Conservation (phyloP, 805 yeast species). For the Clavispora santaluciae region DNA sequence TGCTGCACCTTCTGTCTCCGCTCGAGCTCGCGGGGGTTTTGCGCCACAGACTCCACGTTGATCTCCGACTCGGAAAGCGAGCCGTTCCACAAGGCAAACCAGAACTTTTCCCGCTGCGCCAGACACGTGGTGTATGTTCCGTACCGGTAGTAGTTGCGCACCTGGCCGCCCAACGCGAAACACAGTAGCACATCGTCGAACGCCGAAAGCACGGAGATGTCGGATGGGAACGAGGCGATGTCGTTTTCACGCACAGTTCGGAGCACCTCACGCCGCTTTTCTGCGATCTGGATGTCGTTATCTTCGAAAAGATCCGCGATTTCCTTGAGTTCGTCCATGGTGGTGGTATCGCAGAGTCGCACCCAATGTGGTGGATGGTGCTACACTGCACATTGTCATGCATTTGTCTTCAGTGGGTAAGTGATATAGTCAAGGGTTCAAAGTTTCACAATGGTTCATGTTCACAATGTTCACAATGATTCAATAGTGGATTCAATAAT, state of each 20-base stretch:
- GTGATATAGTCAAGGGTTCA: no score
- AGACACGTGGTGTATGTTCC: conserved; percentile 74
- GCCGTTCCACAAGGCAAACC: conserved; percentile 69
- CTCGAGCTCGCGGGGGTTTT: conserved; percentile 45
- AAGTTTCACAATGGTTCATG: no score
- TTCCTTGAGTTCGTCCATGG: conserved; percentile 9
- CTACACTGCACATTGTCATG: no score
- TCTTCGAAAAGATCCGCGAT: conserved; percentile 9
- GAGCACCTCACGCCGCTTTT: conserved; percentile 11
- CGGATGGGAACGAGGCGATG: conserved; percentile 26
- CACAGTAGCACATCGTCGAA: conserved; percentile 84
- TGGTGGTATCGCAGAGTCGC: no score
- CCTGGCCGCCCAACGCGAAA: conserved; percentile 87
- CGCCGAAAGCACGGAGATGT: conserved; percentile 54
- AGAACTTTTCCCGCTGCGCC: conserved; percentile 65
- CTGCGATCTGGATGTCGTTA: conserved; percentile 11
- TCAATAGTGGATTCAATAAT: no score
- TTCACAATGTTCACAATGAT: no score
- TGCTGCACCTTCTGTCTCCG: conserved; percentile 52
- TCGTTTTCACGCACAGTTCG: conserved; percentile 13
- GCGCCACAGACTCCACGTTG: conserved; percentile 28
- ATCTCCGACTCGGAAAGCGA: conserved; percentile 21
- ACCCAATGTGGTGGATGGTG: no score
- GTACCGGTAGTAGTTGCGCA: conserved; percentile 75
- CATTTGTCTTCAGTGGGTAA: no score